A percentile compares a stretch with the other conserved stretches of the same genome.
phyloP scores from a whole-genome alignment of 768 basidiomycete genomes.

The Auricularia cornea region DNA sequence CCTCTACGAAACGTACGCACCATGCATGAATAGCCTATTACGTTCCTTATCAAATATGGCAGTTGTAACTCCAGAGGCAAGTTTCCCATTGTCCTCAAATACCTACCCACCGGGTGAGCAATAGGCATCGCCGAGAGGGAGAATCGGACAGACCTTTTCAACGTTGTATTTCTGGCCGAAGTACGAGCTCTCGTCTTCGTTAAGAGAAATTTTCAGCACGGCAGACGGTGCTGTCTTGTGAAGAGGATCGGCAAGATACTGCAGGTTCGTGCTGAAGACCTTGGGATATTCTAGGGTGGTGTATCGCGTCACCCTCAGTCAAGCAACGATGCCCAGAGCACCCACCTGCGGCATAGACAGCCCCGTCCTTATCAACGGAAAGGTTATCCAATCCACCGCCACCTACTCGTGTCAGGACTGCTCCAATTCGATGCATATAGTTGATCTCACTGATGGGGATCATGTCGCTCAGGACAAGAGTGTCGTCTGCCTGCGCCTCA shows the following conservation, averaged over 20 bases:
- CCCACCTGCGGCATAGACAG: conserved; percentile 55
- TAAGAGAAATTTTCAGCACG: conserved; percentile 44
- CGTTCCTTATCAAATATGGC: conserved; percentile 47
- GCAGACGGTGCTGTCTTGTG: conserved; percentile 29
- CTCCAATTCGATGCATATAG: conserved; percentile 3
- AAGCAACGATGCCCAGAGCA: neutral
- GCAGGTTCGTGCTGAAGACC: conserved; percentile 20
- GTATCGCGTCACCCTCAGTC: neutral
- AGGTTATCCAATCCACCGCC: conserved; percentile 55
- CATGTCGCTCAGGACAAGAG: conserved; percentile 43
- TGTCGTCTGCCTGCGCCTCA: conserved; percentile 51
- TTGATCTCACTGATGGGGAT: conserved; percentile 44
- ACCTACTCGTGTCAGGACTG: conserved; percentile 12
- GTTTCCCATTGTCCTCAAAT: conserved; percentile 57
- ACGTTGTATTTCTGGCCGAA: conserved; percentile 53
- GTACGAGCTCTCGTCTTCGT: conserved; percentile 42
- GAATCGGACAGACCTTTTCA: conserved; percentile 41
- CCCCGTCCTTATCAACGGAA: conserved; percentile 48
- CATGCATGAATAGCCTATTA: conserved; percentile 47
- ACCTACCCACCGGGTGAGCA: conserved; percentile 29
- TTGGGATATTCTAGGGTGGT: conserved; percentile 35
- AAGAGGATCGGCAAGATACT: conserved; percentile 32
- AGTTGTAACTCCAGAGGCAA: conserved; percentile 49
- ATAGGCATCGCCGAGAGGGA: neutral
- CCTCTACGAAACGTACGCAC: conserved; percentile 24